Base-by-base conservation (phyloP, 192 early-diverging fungal genomes). In the Backusella sp. region DNA sequence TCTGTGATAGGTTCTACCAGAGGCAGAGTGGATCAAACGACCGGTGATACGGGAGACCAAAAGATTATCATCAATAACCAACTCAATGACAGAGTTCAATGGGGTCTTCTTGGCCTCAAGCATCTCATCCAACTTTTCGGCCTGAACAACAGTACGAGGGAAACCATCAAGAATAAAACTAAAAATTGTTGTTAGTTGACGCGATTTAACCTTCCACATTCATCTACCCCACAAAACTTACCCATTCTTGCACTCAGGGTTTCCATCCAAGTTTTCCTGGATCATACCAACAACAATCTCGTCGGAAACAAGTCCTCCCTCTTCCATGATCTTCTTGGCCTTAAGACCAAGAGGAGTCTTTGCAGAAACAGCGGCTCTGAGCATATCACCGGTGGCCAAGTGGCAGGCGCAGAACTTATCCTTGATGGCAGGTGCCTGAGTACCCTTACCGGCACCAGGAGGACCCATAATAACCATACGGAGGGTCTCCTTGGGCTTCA, bases 301-400 rank as follows among this genome's bases (percentile, higher is more conserved):
- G 87, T 99, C 98, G 77, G 90, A 92, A 69, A 99, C 98, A 66
- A 99, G 89, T 68, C 94, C 96, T 73, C 98, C 98, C 23, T 94
- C 92, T 79, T 99, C 98, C 98, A 99, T 99, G 83, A 99, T 91
- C 90, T 96, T 96, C 91, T 99, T 99, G 77, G 98, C 98, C 83
- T 96, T 89, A 82, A 95, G 85, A 73, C 97, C 97, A 76, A 98
- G 90, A 80, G 91, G 91, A 68, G 96, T 95, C 79, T 97, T 97
- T 76, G 93, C 91, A 6, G 92, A 77, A 71, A 99, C 96, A 72
- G 96, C 97, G 34, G 96, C 97, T 71, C 98, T 92, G 68, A 99
- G 90, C 98, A 99, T 99, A 84, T 99, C 98, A 79, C 96, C 96
- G 36, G 98, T 99, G 32, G 98, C 97, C 83, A 99, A 90, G 86